Base-by-base conservation (phyloP, 2,329 filamentous ascomycete species). In the Coniochaeta sp. region DNA sequence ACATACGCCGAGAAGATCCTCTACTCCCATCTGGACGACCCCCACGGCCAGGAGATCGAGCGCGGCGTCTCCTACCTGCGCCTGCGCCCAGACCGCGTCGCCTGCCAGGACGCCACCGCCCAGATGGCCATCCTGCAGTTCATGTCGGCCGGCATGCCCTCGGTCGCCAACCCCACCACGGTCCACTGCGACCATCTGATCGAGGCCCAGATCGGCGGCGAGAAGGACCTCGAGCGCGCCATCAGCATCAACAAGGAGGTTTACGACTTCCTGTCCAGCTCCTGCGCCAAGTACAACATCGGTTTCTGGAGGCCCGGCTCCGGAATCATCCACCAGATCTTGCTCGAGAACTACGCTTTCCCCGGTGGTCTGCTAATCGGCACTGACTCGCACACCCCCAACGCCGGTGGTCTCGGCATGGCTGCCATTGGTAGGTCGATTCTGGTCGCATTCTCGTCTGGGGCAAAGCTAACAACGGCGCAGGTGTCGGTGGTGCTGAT, bases 41-140 rank as follows among this genome's bases (percentile, higher is more conserved):
- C 94, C 52, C 89, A 97, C 66, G 86, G 85, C 62, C 92, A 97
- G 74, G 92, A 97, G 49, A 95, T 99, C 64, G 85, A 96, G 83
- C 90, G 94, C 71, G 94, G 94, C 67, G 83, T 83, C 64, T 96
- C 91, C 55, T 97, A 99, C 76, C 84, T 99, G 61, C 96, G 92
- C 79, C 85, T 99, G 62, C 89, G 94, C 60, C 94, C 94, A 53
- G 94, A 99, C 70, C 89, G 94, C 73, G 94, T 99, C 65, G 94
- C 94, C 72, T 97, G 94, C 81, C 94, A 99, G 80, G 94, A 99
- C 82, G 94, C 94, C 69, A 97, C 94, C 55, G 94, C 94, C 58
- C 94, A 99, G 82, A 99, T 99, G 94, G 94, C 94, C 59, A 96
- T 99, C 62, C 82, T 99, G 54, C 94, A 99, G 79, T 99, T 99